Conservation (phyloP, 352 stramenopile species). For the Thraustochytrium striatum region DNA sequence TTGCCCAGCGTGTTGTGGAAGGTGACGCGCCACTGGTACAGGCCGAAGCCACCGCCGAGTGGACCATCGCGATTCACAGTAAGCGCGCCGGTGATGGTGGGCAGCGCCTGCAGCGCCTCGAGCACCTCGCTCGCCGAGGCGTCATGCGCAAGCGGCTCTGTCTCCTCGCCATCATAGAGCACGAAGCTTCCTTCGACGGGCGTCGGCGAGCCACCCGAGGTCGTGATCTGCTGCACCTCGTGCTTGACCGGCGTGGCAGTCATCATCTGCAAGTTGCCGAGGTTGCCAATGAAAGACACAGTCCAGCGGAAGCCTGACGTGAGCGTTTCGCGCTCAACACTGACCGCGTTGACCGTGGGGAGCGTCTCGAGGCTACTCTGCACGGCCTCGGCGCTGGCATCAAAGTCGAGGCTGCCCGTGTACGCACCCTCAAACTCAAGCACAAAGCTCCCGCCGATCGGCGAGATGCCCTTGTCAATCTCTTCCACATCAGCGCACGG, state of each 20-base stretch:
- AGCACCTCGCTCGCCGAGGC: conserved; percentile 74
- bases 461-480: conserved; percentile 67
- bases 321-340: conserved; percentile 58
- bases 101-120: conserved; percentile 74
- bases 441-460: conserved; percentile 83
- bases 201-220: conserved; percentile 80
- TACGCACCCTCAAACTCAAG: conserved; percentile 76
- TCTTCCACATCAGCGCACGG: conserved; percentile 53
- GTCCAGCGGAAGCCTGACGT: conserved; percentile 81
- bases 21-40: conserved; percentile 85
- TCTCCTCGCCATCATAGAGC: conserved; percentile 70
- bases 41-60: conserved; percentile 66
- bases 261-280: conserved; percentile 86
- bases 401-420: conserved; percentile 81
- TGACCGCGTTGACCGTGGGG: conserved; percentile 59
- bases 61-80: conserved; percentile 43
- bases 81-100: conserved; percentile 78
- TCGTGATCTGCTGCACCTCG: conserved; percentile 86
- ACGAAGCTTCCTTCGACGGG: conserved; percentile 85
- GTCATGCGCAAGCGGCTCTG: conserved; percentile 73
- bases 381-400: conserved; percentile 73
- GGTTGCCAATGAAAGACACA: conserved; percentile 89
- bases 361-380: conserved; percentile 76
- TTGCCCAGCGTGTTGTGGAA: conserved; percentile 63
- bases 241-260: conserved; percentile 78